Percentiles rank a stretch among this genome's conserved stretches.
phyloP scores from a whole-genome alignment of 225 moss, liverwort and hornwort genomes.

The Thuidium tamariscinum region DNA sequence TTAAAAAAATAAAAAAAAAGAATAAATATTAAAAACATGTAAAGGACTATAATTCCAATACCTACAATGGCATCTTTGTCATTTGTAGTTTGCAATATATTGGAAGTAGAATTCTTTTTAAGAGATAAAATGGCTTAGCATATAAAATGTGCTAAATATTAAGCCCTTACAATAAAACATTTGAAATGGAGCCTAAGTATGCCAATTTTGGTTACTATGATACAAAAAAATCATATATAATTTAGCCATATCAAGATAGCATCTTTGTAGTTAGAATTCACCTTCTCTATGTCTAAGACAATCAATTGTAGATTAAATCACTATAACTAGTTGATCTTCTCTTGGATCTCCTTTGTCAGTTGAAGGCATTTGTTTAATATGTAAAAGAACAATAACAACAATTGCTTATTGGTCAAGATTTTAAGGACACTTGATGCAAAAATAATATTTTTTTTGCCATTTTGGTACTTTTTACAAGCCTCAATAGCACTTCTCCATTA shows the following conservation, averaged over 20 bases:
- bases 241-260: not conserved
- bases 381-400: no score
- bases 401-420: no score
- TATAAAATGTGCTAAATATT: no score
- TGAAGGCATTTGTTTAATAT: not conserved
- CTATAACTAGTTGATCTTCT: not conserved
- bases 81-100: not conserved
- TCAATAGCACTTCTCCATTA: no score
- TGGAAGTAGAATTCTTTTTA: not conserved
- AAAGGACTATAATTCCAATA: not conserved
- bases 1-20: no score
- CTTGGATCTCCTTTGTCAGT: not conserved
- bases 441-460: no score
- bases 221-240: not conserved
- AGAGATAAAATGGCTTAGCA: no score
- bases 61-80: not conserved
- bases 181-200: not conserved
- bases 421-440: no score
- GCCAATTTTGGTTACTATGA: accelerated
- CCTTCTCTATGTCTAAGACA: not conserved
- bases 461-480: no score
- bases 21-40: no score
- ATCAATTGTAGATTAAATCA: not conserved
- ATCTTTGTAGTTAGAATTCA: not conserved
- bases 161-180: no score